Conservation (phyloP, 176 grass and related monocot species). For the Oryza glaberrima region DNA sequence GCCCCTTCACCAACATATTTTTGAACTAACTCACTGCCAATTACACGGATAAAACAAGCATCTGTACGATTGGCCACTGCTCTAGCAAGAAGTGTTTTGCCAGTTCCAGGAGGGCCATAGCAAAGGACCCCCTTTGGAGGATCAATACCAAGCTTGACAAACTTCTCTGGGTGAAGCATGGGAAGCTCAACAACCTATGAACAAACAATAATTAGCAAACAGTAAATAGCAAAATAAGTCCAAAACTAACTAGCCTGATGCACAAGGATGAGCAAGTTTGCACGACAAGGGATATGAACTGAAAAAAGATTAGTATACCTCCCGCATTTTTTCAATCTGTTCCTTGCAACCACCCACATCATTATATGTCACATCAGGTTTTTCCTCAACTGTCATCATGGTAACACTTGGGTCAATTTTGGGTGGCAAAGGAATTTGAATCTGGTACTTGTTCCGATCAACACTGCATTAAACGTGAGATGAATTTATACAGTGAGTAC, state of each 20-base stretch:
- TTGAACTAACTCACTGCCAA: slow-evolving; percentile 90
- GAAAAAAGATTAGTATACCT: slow-evolving; percentile 50
- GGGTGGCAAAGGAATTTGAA: slow-evolving; percentile 87
- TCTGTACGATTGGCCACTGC: slow-evolving; percentile 94
- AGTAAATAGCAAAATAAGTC: slow-evolving; percentile 4
- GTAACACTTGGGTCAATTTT: slow-evolving; percentile 98
- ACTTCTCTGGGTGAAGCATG: slow-evolving; percentile 99
- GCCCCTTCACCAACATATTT: slow-evolving; percentile 93
- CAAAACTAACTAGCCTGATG: slow-evolving; percentile 20
- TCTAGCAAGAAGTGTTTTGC: slow-evolving; percentile 91
- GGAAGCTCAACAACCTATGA: slow-evolving; percentile 90
- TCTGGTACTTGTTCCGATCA: slow-evolving; percentile 93
- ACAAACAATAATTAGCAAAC: neutral
- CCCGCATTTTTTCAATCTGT: slow-evolving; percentile 97
- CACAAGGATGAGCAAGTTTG: neutral
- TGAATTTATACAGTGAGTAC: slow-evolving; percentile 3
- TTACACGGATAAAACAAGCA: slow-evolving; percentile 96
- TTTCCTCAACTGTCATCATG: slow-evolving; percentile 99
- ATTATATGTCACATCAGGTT: slow-evolving; percentile 95
- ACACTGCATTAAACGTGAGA: slow-evolving; percentile 62
- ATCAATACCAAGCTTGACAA: slow-evolving; percentile 92
- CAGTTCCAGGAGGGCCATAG: slow-evolving; percentile 92
- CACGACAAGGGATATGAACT: neutral
- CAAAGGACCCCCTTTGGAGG: slow-evolving; percentile 91
- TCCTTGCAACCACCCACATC: slow-evolving; percentile 95